Percentiles rank a stretch among this genome's conserved stretches.
Evolutionary conservation across 371 early-diverging fungal genomes (phyloP).

Genomic region (Chytridium lagenaria): DNA sequence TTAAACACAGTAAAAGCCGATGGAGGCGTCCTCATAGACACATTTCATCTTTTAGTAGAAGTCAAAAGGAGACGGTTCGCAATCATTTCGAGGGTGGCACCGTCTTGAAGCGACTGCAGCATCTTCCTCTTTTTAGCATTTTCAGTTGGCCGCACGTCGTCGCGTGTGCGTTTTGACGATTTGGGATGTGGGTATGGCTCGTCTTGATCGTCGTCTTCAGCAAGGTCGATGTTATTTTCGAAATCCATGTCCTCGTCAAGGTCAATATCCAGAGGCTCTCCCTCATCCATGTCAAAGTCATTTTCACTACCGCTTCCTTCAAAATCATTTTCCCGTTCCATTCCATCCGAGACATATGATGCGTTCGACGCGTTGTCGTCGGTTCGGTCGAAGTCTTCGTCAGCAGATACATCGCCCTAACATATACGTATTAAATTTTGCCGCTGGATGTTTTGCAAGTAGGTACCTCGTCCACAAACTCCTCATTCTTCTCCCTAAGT

Average conservation of each 20-base stretch:
- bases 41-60: not conserved
- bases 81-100: not conserved
- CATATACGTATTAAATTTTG: no score
- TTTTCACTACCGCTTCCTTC: constrained; percentile 25
- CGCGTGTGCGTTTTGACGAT: not conserved
- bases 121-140: not conserved
- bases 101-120: constrained; percentile 1
- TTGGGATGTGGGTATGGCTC: not conserved
- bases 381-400: no score
- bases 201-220: not conserved
- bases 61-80: not conserved
- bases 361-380: no score
- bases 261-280: constrained; percentile 18
- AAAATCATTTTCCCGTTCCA: constrained; percentile 8
- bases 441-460: no score
- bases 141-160: not conserved
- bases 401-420: no score
- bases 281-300: constrained; percentile 7
- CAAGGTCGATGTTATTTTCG: not conserved
- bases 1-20: not conserved
- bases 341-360: no score
- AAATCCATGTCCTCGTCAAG: constrained; percentile 23
- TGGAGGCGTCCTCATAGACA: not conserved
- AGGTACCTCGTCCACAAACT: not conserved
- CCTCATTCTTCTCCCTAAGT: constrained; percentile 60